Conservation (phyloP, 2,329 filamentous ascomycete species). For the Apiospora marii region DNA sequence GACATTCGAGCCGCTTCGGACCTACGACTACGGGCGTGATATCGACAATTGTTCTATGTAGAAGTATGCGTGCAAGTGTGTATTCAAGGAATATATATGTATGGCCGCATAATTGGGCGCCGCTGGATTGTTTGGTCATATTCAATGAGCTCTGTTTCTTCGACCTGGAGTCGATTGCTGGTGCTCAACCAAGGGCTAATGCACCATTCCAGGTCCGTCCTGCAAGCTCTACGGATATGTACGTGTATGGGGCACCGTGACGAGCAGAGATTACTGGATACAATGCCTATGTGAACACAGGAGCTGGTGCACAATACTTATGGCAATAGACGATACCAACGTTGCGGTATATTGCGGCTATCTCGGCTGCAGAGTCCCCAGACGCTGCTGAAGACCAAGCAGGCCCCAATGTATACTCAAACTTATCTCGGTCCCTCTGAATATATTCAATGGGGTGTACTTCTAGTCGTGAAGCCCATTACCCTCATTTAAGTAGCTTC, state of each 20-base stretch:
- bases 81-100: too few relatives aligned
- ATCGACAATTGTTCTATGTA: background rate
- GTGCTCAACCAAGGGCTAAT: background rate
- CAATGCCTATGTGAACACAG: background rate
- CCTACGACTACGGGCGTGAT: background rate
- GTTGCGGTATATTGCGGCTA: background rate
- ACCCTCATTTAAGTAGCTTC: background rate
- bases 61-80: too few relatives aligned
- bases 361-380: background rate
- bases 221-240: constrained; percentile 11
- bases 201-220: background rate
- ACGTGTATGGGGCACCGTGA: background rate
- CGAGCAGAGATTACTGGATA: background rate
- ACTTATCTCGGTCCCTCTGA: background rate
- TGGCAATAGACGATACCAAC: background rate
- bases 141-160: background rate
- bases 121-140: background rate
- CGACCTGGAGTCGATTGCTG: background rate
- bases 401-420: background rate
- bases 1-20: background rate
- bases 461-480: background rate
- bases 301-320: background rate
- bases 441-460: background rate
- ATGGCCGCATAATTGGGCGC: background rate
- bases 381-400: background rate